Evolutionary conservation across 371 early-diverging fungal genomes (phyloP), one percentile per base, ranked within the genome.

Genomic region (Mortierella polycephala): DNA sequence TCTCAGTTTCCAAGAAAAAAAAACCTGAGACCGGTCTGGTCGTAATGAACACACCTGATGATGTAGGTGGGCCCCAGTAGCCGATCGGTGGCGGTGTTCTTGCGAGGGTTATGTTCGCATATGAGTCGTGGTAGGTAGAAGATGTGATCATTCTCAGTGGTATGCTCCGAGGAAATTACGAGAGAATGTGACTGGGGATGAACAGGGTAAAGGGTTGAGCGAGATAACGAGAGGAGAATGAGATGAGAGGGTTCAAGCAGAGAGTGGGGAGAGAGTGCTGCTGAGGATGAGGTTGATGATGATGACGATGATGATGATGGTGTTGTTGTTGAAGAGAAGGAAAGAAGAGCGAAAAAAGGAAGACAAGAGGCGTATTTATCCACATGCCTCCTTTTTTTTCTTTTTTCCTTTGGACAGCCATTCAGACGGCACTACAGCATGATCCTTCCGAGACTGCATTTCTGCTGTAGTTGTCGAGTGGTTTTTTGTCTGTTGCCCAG

Each of bases 21-120:
- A 1, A 41, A 2, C 7, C 14, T 47, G 44, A 40, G 30, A 30
- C 30, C 4, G 30, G 30, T 30, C 30, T 30, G 30, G 30, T 30
- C 2, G 30, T 30, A 4, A 30, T 30, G 4, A 30, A 30, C 30
- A 4, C 30, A 74, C 74, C 74, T 74, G 74, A 74, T 4, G 74
- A 57, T 39, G 74, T 74, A 12, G 74, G 74, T 16, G 59, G 57
- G 40, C 74, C 74, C 74, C 74, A 74, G 56, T 67, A 74, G 44
- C 74, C 74, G 37, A 13, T 16, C n/a, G 56, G 51, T 8, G 53
- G 18, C 8, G 60, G 10, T 0, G 67, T 40, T 9, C 13, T 49
- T 18, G 45, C 40, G 44, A 58, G 46, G 7, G 68, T 74, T 8
- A 52, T 14, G 20, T 74, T 74, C 54, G 64, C n/a, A 20, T 62